Conservation (phyloP, 2,329 filamentous ascomycete genomes). For the Penicillium sp. region DNA sequence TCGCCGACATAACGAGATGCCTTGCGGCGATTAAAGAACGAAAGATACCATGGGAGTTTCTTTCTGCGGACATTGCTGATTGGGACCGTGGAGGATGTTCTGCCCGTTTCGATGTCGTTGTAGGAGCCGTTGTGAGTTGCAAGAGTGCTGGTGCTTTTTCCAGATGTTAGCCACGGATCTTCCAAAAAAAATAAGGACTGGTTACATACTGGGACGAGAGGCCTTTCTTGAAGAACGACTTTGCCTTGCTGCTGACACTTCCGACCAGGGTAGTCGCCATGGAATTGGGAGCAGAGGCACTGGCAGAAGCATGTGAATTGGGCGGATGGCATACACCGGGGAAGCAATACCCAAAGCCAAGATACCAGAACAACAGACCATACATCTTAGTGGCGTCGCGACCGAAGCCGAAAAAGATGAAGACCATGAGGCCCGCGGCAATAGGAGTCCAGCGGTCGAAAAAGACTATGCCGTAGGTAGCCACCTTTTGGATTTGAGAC, state of each 20-base stretch:
- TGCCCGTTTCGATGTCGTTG: conserved; percentile 24
- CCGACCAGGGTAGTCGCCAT: conserved; percentile 18
- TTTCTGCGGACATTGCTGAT: neutral
- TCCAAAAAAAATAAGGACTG: neutral
- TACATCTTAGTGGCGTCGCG: conserved; percentile 56
- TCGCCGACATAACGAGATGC: conserved; percentile 6
- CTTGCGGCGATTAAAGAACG: conserved; percentile 11
- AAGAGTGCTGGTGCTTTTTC: conserved; percentile 4
- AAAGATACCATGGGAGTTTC: conserved; percentile 2
- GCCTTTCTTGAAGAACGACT: conserved; percentile 22
- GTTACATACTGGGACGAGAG: conserved; percentile 17
- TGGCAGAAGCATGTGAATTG: conserved; percentile 10
- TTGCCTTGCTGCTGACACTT: conserved; percentile 27
- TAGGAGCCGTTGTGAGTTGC: conserved; percentile 1
- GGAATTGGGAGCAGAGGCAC: neutral
- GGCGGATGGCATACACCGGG: conserved; percentile 20
- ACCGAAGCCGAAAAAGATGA: conserved; percentile 62
- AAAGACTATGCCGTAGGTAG: conserved; percentile 42
- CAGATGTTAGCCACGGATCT: conserved; percentile 1
- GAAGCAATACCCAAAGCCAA: conserved; percentile 40
- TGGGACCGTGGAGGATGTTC: neutral
- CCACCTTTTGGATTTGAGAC: conserved; percentile 46
- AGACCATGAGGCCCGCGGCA: conserved; percentile 51
- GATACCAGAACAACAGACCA: conserved; percentile 38
- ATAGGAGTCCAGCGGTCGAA: conserved; percentile 58